A percentile compares a stretch with the other conserved stretches of the same genome.
Conservation (phyloP, 495 filamentous ascomycete genomes). For the Penicillium flavigenum region DNA sequence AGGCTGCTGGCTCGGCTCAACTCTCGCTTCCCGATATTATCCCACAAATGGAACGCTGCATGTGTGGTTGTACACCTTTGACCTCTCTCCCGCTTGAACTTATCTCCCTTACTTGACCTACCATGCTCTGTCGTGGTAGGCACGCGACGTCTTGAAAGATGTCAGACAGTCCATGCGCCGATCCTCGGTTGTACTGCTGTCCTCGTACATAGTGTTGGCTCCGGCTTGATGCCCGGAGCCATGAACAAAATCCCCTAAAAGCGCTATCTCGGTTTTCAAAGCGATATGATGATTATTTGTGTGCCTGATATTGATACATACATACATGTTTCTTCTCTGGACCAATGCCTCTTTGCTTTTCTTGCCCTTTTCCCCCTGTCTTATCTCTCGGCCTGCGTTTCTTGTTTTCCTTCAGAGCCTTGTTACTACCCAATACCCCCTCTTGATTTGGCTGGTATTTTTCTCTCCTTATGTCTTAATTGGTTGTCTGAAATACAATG, state of each 20-base stretch:
- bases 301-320: slow-evolving; percentile 17
- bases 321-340: slow-evolving; percentile 11
- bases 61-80: neutral
- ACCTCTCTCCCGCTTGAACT: neutral
- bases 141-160: neutral
- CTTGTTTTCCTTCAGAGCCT: slow-evolving; percentile 6
- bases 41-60: slow-evolving; percentile 3
- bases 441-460: slow-evolving; percentile 35
- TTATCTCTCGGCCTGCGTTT: slow-evolving; percentile 8
- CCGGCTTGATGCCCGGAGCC: slow-evolving; percentile 21
- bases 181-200: slow-evolving; percentile 1
- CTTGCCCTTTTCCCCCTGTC: neutral
- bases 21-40: neutral
- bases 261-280: slow-evolving; percentile 3
- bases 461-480: slow-evolving; percentile 22
- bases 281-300: slow-evolving; percentile 14
- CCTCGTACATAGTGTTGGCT: slow-evolving; percentile 28
- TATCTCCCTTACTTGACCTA: neutral
- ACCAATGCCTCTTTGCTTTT: slow-evolving; percentile 6
- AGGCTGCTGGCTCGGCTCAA: slow-evolving; percentile 21
- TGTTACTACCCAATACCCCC: slow-evolving; percentile 36
- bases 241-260: slow-evolving; percentile 29
- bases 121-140: neutral
- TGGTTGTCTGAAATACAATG: slow-evolving; percentile 7
- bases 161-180: slow-evolving; percentile 1